These are phyloP conservation scores for Dothidotthia symphoricarpi DNA, from an alignment of 2,329 filamentous ascomycete species.

Conservation along the genomic window DNA sequence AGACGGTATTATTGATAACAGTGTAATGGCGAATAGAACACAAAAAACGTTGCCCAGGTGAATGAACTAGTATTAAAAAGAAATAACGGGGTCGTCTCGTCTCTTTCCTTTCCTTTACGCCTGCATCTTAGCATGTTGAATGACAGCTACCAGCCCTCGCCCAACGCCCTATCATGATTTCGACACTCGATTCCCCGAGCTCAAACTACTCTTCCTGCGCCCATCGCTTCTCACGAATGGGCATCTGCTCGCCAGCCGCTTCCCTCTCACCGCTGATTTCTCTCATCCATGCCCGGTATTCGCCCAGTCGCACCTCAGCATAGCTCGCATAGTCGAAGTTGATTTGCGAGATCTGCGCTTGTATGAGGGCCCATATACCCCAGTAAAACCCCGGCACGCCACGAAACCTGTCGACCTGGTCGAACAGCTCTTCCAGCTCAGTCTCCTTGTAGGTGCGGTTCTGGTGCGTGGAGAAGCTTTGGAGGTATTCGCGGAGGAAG, in stretches of 20 bases:
- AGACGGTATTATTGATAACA: too few relatives aligned
- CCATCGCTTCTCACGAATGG: constrained; percentile 8
- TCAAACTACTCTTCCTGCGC: constrained; percentile 5
- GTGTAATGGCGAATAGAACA: too few relatives aligned
- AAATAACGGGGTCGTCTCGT: too few relatives aligned
- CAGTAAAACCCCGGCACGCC: constrained; percentile 86
- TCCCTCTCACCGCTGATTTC: constrained; percentile 8
- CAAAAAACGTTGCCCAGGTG: too few relatives aligned
- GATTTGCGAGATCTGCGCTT: constrained; percentile 90
- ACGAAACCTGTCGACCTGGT: constrained; percentile 82
- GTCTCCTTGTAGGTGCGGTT: constrained; percentile 46
- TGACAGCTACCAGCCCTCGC: too few relatives aligned
- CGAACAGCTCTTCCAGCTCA: constrained; percentile 67
- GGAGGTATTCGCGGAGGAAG: constrained; percentile 82
- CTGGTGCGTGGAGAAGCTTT: constrained; percentile 59
- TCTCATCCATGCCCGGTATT: constrained; percentile 89
- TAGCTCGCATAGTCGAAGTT: constrained; percentile 96
- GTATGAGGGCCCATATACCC: constrained; percentile 96
- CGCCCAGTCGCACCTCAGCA: constrained; percentile 78
- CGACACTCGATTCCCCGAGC: too few relatives aligned
- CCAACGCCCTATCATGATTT: too few relatives aligned
- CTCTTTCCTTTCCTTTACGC: too few relatives aligned
- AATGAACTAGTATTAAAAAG: too few relatives aligned
- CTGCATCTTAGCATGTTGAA: too few relatives aligned
- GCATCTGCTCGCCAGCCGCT: constrained; percentile 5